phyloP scores from a whole-genome alignment of 2,329 filamentous ascomycete species.

The Penicillium hordei region DNA sequence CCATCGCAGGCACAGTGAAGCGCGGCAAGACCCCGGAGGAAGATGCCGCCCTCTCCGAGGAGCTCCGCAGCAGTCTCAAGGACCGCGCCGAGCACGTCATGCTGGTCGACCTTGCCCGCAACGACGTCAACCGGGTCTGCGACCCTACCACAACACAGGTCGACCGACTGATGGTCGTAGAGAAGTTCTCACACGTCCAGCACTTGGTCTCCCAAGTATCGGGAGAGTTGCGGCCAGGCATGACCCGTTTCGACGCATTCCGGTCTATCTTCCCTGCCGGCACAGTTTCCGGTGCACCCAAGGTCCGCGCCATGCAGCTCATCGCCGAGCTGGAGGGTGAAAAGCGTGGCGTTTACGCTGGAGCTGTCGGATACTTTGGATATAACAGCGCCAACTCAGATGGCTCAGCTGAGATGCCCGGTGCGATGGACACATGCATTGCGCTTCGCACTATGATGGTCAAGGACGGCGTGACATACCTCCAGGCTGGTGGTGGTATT shows the following conservation, averaged over 20 bases:
- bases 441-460: slow-evolving; percentile 88
- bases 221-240: slow-evolving; percentile 76
- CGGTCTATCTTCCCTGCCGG: slow-evolving; percentile 95
- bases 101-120: slow-evolving; percentile 92
- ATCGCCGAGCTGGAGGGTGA: slow-evolving; percentile 92
- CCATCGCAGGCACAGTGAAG: slow-evolving; percentile 93
- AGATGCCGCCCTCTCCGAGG: slow-evolving; percentile 74
- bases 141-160: slow-evolving; percentile 87
- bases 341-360: slow-evolving; percentile 93
- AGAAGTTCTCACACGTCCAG: slow-evolving; percentile 95
- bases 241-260: slow-evolving; percentile 93
- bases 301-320: slow-evolving; percentile 94
- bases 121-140: slow-evolving; percentile 94
- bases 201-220: slow-evolving; percentile 96
- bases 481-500: slow-evolving; percentile 84
- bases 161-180: slow-evolving; percentile 89
- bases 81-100: slow-evolving; percentile 96
- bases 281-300: slow-evolving; percentile 91
- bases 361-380: slow-evolving; percentile 94
- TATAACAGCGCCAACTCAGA: slow-evolving; percentile 70
- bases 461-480: slow-evolving; percentile 86
- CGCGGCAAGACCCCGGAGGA: slow-evolving; percentile 78
- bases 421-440: slow-evolving; percentile 87
- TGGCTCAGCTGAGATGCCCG: slow-evolving; percentile 64
- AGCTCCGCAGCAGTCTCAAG: slow-evolving; percentile 77